Evolutionary conservation across 2,329 filamentous ascomycete species (phyloP), one percentile per base, ranked within the genome.

Genomic region (Exophiala sideris): DNA sequence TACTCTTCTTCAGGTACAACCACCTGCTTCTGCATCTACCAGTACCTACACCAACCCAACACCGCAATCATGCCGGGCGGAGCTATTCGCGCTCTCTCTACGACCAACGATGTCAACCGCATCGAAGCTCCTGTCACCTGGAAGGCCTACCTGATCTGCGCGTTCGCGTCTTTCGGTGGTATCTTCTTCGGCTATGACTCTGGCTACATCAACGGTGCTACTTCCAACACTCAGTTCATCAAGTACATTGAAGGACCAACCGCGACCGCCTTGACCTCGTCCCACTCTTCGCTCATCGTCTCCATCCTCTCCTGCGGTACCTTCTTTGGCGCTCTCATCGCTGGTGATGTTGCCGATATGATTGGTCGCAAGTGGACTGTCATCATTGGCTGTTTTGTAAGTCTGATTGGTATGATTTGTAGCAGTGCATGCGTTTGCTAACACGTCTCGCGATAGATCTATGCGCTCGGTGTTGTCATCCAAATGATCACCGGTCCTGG

Each of bases 301-400:
- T 89, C 87, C 16, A 90, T 92, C 63, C 81, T 92, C 51, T 91
- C 88, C 34, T 82, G 79, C 67, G 82, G 84, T 70, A 90, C 88
- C 64, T 92, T 91, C 79, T 87, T 90, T 58, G 85, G 88, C 68
- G 85, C 89, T 52, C 67, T 92, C 62, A 83, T 89, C 58, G 88
- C 86, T 54, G 88, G 88, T 77, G 87, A 90, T 69, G 68, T 91
- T 58, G 82, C 88, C 61, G 89, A 94, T 69, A 80, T 77, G 70
- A 83, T 88, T 53, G 89, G 89, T 63, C 84, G 87, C 68, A 85
- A 86, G 68, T 82, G 78, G 70, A 86, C 85, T 60, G 80, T 89
- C 71, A 84, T 88, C 54, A n/a, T 70, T 2, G 88, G 86, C 60
- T 94, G 89, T 67, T 3, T 69, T 11, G 39, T 41, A 41, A 16